These are phyloP conservation scores for Fistulifera pelliculosa DNA, from an alignment of 108 stramenopile genomes.

Conservation along the genomic window DNA sequence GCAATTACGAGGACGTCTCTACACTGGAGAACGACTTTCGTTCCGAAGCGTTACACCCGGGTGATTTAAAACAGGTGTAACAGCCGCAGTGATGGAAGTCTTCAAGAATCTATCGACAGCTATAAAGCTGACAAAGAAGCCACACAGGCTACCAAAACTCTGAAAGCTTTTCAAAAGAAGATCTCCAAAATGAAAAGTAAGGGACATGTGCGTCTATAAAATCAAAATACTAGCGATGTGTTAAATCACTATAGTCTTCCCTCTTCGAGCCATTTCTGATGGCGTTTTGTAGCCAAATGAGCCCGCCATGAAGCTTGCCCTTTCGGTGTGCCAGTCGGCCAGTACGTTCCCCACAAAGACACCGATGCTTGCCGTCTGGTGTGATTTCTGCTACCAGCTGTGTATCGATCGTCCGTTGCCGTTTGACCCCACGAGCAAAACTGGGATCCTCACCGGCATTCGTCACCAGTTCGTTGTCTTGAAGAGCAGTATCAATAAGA, in stretches of 20 bases:
- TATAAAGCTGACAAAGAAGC: conserved; percentile 77
- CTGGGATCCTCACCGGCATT: too few species aligned
- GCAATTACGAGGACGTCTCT: conserved; percentile 59
- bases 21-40: conserved; percentile 77
- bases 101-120: conserved; percentile 80
- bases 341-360: conserved; percentile 24
- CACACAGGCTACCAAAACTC: conserved; percentile 68
- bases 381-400: neutral
- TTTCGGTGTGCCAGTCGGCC: conserved; percentile 3
- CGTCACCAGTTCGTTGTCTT: neutral
- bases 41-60: conserved; percentile 86
- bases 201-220: neutral
- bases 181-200: conserved; percentile 65
- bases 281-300: conserved; percentile 25
- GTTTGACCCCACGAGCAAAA: neutral
- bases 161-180: conserved; percentile 83
- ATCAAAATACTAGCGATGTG: too few species aligned
- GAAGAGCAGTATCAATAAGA: too few species aligned
- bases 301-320: conserved; percentile 16
- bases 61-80: conserved; percentile 88
- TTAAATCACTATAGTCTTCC: too few species aligned
- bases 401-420: neutral
- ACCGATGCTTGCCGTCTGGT: conserved; percentile 15
- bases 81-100: conserved; percentile 65
- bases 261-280: conserved; percentile 31